Conservation (phyloP, 352 stramenopile species). For the Bremia lactucae region DNA sequence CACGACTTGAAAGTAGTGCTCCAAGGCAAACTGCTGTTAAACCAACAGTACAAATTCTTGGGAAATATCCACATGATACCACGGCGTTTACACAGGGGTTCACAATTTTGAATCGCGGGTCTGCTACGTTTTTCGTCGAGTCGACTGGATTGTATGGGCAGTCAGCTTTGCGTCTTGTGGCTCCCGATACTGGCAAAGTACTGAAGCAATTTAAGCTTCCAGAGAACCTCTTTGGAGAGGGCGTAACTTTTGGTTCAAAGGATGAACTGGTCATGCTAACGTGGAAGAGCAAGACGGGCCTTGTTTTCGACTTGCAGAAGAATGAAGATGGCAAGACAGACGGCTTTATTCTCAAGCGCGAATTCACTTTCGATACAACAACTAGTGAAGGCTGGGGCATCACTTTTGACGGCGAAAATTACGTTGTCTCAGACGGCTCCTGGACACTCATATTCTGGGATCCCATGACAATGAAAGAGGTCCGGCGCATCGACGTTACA, state of each 20-base stretch:
- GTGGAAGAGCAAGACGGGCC: slow-evolving; percentile 81
- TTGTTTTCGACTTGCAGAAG: slow-evolving; percentile 70
- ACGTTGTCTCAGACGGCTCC: slow-evolving; percentile 86
- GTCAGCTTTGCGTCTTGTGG: slow-evolving; percentile 81
- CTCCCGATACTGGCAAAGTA: slow-evolving; percentile 77
- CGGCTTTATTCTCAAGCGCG: slow-evolving; percentile 26
- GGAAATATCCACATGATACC: slow-evolving; percentile 67
- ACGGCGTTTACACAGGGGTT: slow-evolving; percentile 83
- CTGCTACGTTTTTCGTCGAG: slow-evolving; percentile 84
- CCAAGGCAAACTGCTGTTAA: slow-evolving; percentile 2
- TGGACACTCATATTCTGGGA: slow-evolving; percentile 89
- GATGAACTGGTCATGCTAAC: slow-evolving; percentile 86
- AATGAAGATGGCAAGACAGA: slow-evolving; percentile 11
- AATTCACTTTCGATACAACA: slow-evolving; percentile 70
- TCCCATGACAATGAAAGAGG: slow-evolving; percentile 55
- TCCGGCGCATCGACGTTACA: slow-evolving; percentile 56
- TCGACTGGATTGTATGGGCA: slow-evolving; percentile 85
- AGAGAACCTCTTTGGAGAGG: slow-evolving; percentile 84
- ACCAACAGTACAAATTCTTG: slow-evolving; percentile 48
- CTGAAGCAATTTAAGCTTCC: slow-evolving; percentile 47
- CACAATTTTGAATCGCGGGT: slow-evolving; percentile 36
- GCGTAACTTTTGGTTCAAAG: slow-evolving; percentile 66
- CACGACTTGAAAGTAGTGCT: slow-evolving; percentile 8
- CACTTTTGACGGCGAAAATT: slow-evolving; percentile 54
- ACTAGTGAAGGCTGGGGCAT: slow-evolving; percentile 90